phyloP scores from a whole-genome alignment of 2,329 filamentous ascomycete genomes.

The Thielaviopsis populi region DNA sequence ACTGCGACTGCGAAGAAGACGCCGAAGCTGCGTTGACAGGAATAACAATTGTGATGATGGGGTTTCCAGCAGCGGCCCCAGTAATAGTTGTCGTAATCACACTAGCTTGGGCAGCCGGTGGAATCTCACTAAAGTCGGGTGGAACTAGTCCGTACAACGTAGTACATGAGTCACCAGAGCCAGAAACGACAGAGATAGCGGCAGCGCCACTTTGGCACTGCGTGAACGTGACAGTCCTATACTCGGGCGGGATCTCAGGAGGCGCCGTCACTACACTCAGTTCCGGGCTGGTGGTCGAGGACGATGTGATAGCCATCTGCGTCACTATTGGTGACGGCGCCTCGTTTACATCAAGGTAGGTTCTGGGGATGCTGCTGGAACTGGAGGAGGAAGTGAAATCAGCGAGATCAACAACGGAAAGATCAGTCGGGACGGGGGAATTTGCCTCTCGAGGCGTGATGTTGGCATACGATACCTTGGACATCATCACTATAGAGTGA shows the following conservation, averaged over 20 bases:
- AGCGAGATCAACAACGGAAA: slow-evolving; percentile 14
- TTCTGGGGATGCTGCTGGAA: background rate
- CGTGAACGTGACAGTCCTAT: slow-evolving; percentile 13
- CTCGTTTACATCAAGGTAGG: slow-evolving; percentile 10
- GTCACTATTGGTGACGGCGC: background rate
- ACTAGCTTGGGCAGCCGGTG: slow-evolving; percentile 1
- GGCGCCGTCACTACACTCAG: slow-evolving; percentile 7
- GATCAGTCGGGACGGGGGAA: background rate
- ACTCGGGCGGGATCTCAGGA: slow-evolving; percentile 5
- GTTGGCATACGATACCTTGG: slow-evolving; percentile 6
- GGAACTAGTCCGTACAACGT: slow-evolving; percentile 13
- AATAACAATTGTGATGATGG: slow-evolving; percentile 14
- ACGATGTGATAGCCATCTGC: background rate
- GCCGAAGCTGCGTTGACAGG: background rate
- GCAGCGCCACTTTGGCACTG: slow-evolving; percentile 10
- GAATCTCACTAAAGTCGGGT: slow-evolving; percentile 4
- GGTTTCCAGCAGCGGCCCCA: slow-evolving; percentile 6
- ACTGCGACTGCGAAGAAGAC: background rate
- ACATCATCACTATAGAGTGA: background rate
- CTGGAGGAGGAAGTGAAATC: slow-evolving; percentile 1
- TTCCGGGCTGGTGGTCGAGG: background rate
- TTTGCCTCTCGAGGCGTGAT: background rate
- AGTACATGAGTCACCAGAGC: background rate
- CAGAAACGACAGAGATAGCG: background rate
- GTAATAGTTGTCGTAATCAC: slow-evolving; percentile 11